Conservation (phyloP, 2,329 filamentous ascomycete genomes). For the Stachybotrys chlorohalonatus region DNA sequence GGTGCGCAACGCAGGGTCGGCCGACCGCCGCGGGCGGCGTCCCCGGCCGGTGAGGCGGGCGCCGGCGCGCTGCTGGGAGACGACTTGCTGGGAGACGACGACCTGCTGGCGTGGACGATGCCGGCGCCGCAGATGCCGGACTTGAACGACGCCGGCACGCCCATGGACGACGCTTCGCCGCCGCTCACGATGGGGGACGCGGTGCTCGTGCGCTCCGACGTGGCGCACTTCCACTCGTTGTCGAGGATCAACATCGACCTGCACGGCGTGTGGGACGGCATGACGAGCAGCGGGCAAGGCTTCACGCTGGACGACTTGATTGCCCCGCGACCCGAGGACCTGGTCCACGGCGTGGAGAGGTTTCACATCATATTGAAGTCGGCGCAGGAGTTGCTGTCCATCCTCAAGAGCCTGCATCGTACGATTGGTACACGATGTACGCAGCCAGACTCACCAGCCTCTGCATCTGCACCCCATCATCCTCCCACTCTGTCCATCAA, state of each 20-base stretch:
- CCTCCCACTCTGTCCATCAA: background rate
- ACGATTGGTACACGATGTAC: conserved; percentile 8
- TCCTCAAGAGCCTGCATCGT: conserved; percentile 14
- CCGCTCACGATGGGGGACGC: background rate
- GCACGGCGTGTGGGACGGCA: background rate
- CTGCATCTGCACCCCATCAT: background rate
- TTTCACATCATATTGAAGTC: conserved; percentile 10
- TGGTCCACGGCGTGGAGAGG: conserved; percentile 10
- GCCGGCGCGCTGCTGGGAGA: background rate
- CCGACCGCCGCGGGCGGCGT: conserved; percentile 15
- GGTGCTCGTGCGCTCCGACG: background rate
- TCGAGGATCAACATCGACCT: background rate
- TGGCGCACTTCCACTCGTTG: background rate
- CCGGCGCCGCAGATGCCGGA: background rate
- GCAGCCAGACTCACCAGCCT: background rate
- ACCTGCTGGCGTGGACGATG: background rate
- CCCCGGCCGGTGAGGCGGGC: too few relatives aligned
- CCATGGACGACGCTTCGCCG: background rate
- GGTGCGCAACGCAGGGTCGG: conserved; percentile 21
- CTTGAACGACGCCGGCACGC: background rate
- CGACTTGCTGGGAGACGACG: background rate
- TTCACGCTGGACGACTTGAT: conserved; percentile 7
- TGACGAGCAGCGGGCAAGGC: background rate
- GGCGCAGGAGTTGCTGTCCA: conserved; percentile 15
- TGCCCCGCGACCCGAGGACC: conserved; percentile 3